Conservation (phyloP, 148 eudicot species). For the Amaranthus hypochondriacus region DNA sequence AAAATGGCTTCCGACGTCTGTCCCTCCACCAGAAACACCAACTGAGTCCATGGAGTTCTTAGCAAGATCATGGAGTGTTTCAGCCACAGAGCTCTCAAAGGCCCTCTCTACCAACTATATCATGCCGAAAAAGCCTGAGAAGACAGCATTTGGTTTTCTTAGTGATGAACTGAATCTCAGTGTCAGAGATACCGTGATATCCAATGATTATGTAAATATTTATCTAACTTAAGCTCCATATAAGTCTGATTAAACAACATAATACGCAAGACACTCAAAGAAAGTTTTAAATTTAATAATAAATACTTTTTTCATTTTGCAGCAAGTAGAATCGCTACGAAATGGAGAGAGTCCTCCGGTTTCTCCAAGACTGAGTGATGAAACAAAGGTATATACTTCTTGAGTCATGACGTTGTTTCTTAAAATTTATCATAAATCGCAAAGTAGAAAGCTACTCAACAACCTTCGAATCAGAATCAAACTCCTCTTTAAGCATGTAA, state of each 20-base stretch:
- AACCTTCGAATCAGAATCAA: neutral
- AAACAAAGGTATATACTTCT: conserved; percentile 44
- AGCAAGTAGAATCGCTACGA: conserved; percentile 33
- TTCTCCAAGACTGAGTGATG: conserved; percentile 71
- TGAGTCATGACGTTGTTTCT: neutral
- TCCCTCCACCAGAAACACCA: conserved; percentile 73
- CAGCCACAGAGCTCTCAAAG: conserved; percentile 70
- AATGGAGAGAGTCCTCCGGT: conserved; percentile 51
- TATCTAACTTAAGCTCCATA: neutral
- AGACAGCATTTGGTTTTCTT: conserved; percentile 25
- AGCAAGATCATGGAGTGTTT: conserved; percentile 89
- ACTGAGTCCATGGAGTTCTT: conserved; percentile 86
- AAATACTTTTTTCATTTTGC: conserved; percentile 23
- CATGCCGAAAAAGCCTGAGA: conserved; percentile 23
- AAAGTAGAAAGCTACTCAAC: neutral
- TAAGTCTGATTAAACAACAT: neutral
- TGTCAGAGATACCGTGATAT: conserved; percentile 20
- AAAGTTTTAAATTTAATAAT: neutral
- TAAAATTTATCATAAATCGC: neutral
- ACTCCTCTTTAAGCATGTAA: conserved; percentile 1
- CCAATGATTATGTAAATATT: conserved; percentile 40
- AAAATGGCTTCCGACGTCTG: conserved; percentile 46
- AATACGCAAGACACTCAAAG: neutral
- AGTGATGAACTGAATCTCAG: conserved; percentile 25
- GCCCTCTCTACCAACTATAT: conserved; percentile 45